Conservation (phyloP, 176 grass and related monocot genomes). For the Zoysia pacifica region DNA sequence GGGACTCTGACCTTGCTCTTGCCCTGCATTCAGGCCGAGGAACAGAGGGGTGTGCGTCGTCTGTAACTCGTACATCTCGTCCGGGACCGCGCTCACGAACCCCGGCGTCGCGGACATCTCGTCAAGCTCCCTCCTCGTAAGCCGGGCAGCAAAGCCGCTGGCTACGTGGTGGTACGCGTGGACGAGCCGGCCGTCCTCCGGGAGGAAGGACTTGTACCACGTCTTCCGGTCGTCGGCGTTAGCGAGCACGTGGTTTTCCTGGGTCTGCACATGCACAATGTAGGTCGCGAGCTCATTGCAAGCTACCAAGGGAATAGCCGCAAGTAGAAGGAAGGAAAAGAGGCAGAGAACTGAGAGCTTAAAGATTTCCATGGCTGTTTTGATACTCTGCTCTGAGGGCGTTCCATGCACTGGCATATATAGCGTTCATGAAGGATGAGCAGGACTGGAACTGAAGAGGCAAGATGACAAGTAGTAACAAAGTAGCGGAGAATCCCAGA, state of each 20-base stretch:
- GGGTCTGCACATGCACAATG: conserved; percentile 45
- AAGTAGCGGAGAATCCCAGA: neutral
- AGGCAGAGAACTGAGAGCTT: neutral
- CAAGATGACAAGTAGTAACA: neutral
- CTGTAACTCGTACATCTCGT: conserved; percentile 31
- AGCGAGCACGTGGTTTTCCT: conserved; percentile 9
- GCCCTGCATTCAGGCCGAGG: conserved; percentile 39
- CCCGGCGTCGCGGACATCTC: conserved; percentile 38
- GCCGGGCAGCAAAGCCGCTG: conserved; percentile 56
- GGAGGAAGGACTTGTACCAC: conserved; percentile 54
- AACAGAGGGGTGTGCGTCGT: conserved; percentile 67
- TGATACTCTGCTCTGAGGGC: neutral
- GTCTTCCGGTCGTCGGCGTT: conserved; percentile 31
- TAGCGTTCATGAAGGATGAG: neutral
- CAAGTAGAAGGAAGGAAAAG: conserved; percentile 23
- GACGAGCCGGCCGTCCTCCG: conserved; percentile 33
- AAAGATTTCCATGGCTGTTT: conserved; percentile 27
- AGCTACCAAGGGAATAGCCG: neutral
- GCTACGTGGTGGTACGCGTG: conserved; percentile 63
- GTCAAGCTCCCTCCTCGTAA: conserved; percentile 45
- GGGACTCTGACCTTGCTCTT: neutral
- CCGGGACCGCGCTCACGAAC: conserved; percentile 43
- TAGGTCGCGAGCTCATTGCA: conserved; percentile 19
- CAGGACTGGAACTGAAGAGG: neutral
- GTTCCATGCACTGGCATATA: neutral